phyloP scores from a whole-genome alignment of 2,329 filamentous ascomycete genomes.

The Neofusicoccum parvum region DNA sequence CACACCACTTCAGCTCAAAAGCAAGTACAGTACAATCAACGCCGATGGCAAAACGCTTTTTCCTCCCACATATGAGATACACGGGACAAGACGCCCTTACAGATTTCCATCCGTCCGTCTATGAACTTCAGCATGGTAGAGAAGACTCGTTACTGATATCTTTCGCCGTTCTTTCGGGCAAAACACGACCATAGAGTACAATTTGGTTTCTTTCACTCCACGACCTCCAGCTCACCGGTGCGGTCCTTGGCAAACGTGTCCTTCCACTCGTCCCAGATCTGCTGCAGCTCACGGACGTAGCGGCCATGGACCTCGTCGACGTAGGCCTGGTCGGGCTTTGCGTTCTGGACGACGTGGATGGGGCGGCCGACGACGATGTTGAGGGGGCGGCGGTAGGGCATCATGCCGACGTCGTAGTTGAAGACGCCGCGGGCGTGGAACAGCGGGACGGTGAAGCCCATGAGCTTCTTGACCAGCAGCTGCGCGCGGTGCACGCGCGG shows the following conservation, averaged over 20 bases:
- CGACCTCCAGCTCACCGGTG: constrained; percentile 67
- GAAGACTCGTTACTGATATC: background rate
- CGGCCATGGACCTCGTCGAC: constrained; percentile 77
- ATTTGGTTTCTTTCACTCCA: constrained; percentile 50
- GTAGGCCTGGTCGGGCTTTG: constrained; percentile 71
- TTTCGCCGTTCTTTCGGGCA: background rate
- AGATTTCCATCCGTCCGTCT: background rate
- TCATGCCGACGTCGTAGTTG: constrained; percentile 95
- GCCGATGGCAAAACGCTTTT: background rate
- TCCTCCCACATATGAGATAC: background rate
- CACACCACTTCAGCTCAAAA: too few species aligned
- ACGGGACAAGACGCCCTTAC: background rate
- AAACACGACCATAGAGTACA: too few species aligned
- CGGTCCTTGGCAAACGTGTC: constrained; percentile 69
- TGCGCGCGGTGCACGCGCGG: constrained; percentile 80
- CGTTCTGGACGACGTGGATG: constrained; percentile 66
- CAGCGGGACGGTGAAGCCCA: constrained; percentile 91
- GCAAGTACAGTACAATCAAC: too few species aligned
- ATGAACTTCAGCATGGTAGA: background rate
- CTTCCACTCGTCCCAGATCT: constrained; percentile 77
- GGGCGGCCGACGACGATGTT: constrained; percentile 89
- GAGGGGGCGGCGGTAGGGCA: constrained; percentile 86
- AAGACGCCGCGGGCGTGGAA: constrained; percentile 91
- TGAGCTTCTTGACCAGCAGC: constrained; percentile 77
- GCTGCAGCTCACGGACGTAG: constrained; percentile 75